phyloP scores from a whole-genome alignment of 192 early-diverging fungal genomes.

The Funneliformis geosporum region DNA sequence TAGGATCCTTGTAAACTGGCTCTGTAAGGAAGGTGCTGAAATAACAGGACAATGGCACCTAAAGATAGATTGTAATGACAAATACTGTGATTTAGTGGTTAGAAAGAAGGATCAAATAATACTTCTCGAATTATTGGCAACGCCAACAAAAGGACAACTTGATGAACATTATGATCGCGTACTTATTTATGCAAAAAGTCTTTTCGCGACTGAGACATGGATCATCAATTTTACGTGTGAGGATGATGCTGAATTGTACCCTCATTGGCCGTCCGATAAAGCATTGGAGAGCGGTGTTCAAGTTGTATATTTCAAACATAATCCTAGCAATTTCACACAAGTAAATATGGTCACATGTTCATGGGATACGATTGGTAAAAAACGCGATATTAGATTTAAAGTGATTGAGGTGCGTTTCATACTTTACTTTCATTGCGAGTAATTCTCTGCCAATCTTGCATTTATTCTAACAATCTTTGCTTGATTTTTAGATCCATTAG shows the following conservation, averaged over 20 bases:
- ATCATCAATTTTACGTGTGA: constrained; percentile 25
- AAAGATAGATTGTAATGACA: background rate
- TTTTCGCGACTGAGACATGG: constrained; percentile 11
- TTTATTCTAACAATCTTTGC: no score
- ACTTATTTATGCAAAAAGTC: constrained; percentile 15
- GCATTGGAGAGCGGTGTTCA: constrained; percentile 15
- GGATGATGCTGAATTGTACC: background rate
- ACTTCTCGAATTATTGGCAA: constrained; percentile 27
- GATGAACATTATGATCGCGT: constrained; percentile 14
- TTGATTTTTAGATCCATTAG: no score
- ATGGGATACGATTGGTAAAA: no score
- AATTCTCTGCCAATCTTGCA: no score
- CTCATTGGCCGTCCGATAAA: background rate
- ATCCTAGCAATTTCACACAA: no score
- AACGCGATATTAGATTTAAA: no score
- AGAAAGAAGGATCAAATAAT: background rate
- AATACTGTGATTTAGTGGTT: background rate
- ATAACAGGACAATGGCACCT: constrained; percentile 10
- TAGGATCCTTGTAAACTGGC: constrained; percentile 17
- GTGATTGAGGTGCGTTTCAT: no score
- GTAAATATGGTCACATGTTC: no score
- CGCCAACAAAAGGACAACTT: background rate
- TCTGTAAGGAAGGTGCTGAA: background rate
- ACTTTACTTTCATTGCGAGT: no score
- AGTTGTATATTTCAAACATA: constrained; percentile 11